These are phyloP conservation scores for Dryas integrifolia DNA, from an alignment of 331 rosid species.

Conservation along the genomic window DNA sequence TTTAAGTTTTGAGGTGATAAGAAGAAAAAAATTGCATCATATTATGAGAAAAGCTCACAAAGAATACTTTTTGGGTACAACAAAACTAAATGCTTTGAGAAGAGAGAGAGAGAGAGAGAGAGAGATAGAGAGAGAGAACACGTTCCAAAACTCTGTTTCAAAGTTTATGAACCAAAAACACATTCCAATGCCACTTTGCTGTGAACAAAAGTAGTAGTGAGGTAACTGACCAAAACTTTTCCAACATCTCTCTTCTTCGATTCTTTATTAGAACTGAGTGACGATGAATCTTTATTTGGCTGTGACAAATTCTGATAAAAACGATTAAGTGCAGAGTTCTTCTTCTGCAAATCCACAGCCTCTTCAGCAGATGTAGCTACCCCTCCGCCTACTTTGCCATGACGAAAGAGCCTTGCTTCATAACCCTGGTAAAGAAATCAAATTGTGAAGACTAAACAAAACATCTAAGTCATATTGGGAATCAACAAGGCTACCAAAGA, in stretches of 20 bases:
- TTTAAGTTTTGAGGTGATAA: not conserved
- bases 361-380: conserved; percentile 82
- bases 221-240: conserved; percentile 77
- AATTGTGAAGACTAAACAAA: conserved; percentile 19
- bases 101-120: not conserved
- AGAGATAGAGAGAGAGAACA: no score
- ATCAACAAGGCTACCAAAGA: conserved; percentile 32
- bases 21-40: not conserved
- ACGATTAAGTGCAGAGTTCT: conserved; percentile 68
- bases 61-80: no score
- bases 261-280: conserved; percentile 47
- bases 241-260: conserved; percentile 77
- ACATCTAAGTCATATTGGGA: conserved; percentile 5
- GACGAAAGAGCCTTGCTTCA: conserved; percentile 85
- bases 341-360: conserved; percentile 83
- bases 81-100: not conserved
- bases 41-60: no score
- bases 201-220: not conserved
- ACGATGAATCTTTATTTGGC: conserved; percentile 43
- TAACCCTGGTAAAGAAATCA: conserved; percentile 53
- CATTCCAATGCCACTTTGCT: no score
- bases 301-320: conserved; percentile 66
- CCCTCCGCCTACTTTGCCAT: conserved; percentile 68
- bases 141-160: no score
- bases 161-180: no score